Conservation (phyloP, 139 green algal genomes). For the Microglena sp. region DNA sequence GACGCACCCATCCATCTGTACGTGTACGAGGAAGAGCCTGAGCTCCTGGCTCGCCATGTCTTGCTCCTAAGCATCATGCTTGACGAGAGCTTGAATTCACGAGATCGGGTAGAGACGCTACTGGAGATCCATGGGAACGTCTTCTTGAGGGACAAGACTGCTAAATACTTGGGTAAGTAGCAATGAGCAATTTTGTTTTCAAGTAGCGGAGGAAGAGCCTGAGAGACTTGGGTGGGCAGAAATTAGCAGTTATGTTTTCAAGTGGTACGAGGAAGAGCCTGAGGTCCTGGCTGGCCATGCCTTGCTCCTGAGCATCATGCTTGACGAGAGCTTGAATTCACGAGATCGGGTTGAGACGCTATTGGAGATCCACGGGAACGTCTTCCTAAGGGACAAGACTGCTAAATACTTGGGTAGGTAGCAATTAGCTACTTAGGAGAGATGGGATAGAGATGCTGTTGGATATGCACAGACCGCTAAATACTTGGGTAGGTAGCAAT, state of each 20-base stretch:
- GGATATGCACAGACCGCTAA: no score
- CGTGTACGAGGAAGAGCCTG: conserved; percentile 55
- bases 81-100: conserved; percentile 25
- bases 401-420: conserved; percentile 40
- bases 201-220: no score
- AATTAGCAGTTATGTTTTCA: no score
- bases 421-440: no score
- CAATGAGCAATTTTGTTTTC: no score
- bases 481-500: no score
- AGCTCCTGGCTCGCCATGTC: conserved; percentile 54
- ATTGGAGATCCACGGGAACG: conserved; percentile 62
- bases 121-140: conserved; percentile 63
- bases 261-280: conserved; percentile 50
- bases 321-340: conserved; percentile 32
- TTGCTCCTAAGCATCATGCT: conserved; percentile 51
- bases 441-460: no score
- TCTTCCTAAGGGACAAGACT: conserved; percentile 37
- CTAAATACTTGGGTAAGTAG: conserved; percentile 40
- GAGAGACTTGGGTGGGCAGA: no score
- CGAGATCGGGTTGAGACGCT: conserved; percentile 37
- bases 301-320: conserved; percentile 46
- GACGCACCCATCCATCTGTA: conserved; percentile 29
- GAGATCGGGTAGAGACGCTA: conserved; percentile 37
- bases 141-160: conserved; percentile 38
- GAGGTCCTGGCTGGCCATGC: conserved; percentile 56